Evolutionary conservation across 2,329 filamentous ascomycete species (phyloP).

Genomic region (Apiospora malaysiana): DNA sequence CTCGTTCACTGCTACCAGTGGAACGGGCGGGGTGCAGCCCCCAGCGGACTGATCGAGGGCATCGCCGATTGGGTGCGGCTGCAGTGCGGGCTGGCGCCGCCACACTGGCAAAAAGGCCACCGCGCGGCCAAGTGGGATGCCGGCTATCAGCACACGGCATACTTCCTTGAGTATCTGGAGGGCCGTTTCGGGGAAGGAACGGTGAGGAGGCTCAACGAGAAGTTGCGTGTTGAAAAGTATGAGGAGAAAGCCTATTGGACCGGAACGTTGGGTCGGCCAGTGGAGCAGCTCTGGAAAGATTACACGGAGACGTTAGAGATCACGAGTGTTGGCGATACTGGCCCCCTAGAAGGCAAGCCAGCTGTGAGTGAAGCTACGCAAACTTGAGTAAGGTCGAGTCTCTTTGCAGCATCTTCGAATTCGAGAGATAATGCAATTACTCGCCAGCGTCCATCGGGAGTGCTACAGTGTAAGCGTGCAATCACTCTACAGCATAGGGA

Average conservation of each 20-base stretch:
- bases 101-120: conserved; percentile 73
- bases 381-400: conserved; percentile 20
- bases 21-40: conserved; percentile 65
- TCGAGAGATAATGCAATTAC: not conserved
- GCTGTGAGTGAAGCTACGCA: conserved; percentile 29
- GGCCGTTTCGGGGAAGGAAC: conserved; percentile 63
- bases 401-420: not conserved
- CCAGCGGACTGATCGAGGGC: conserved; percentile 85
- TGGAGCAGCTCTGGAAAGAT: conserved; percentile 75
- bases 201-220: conserved; percentile 70
- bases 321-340: conserved; percentile 27
- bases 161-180: conserved; percentile 89
- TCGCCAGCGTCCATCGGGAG: not conserved
- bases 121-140: conserved; percentile 74
- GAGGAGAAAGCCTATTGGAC: conserved; percentile 71
- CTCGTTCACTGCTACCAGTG: conserved; percentile 95
- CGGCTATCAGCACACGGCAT: conserved; percentile 90
- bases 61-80: conserved; percentile 93
- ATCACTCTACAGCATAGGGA: not conserved
- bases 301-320: conserved; percentile 57
- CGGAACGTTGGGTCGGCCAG: conserved; percentile 67
- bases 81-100: conserved; percentile 72
- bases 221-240: conserved; percentile 67
- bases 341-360: not conserved
- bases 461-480: not conserved